Conservation (phyloP, 2,329 filamentous ascomycete genomes). For the Calonectria crousiana region DNA sequence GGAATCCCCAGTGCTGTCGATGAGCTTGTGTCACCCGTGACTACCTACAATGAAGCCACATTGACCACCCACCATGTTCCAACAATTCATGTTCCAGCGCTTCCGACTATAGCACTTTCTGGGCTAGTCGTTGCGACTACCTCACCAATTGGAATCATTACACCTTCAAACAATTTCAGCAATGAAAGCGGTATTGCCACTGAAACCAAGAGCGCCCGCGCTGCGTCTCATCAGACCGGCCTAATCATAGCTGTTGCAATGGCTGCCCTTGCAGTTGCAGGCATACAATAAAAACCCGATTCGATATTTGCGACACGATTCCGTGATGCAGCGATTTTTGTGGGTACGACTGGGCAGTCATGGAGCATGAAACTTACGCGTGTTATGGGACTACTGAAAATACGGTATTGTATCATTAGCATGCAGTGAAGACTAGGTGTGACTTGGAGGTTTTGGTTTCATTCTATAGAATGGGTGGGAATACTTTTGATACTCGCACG, state of each 20-base stretch:
- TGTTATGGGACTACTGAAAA: background rate
- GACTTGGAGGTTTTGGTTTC: background rate
- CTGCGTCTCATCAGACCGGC: background rate
- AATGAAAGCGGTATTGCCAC: background rate
- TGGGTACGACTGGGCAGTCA: background rate
- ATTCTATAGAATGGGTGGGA: background rate
- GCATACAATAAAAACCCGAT: background rate
- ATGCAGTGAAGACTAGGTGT: background rate
- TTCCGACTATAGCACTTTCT: background rate
- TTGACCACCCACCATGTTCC: background rate
- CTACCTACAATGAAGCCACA: background rate
- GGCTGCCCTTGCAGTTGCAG: background rate
- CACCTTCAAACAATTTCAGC: background rate
- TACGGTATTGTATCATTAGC: background rate
- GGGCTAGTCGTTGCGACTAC: background rate
- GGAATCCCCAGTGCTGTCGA: too few species aligned
- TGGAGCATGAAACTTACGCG: background rate
- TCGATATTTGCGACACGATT: background rate
- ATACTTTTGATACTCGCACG: background rate
- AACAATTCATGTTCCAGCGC: background rate
- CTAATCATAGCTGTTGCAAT: background rate
- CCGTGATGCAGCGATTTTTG: too few species aligned
- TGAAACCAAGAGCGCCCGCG: background rate
- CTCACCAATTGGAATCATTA: background rate
- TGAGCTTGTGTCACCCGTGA: background rate